Conservation (phyloP, 805 yeast species). For the Kluyveromyces dobzhanskii region DNA sequence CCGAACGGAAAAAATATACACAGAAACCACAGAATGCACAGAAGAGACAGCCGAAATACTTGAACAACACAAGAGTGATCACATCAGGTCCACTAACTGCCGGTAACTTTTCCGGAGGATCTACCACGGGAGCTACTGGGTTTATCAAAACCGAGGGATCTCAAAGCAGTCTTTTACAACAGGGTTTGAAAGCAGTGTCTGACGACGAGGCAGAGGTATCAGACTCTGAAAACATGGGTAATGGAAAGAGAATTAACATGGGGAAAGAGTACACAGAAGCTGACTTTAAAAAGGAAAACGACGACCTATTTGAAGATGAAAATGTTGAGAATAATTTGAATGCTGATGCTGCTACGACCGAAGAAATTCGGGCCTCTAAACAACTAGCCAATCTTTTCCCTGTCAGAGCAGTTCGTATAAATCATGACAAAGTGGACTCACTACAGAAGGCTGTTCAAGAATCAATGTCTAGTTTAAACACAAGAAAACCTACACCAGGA, state of each 20-base stretch:
- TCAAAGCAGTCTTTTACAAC: conserved; percentile 17
- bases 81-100: conserved; percentile 68
- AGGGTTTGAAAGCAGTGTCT: conserved; percentile 17
- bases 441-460: conserved; percentile 28
- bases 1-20: conserved; percentile 13
- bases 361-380: conserved; percentile 19
- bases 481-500: conserved; percentile 25
- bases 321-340: conserved; percentile 8
- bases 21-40: conserved; percentile 13
- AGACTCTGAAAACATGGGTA: conserved; percentile 12
- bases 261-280: conserved; percentile 47
- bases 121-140: conserved; percentile 16
- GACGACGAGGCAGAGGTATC: conserved; percentile 27
- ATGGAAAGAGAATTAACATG: conserved; percentile 47
- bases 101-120: conserved; percentile 35
- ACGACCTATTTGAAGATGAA: conserved; percentile 10
- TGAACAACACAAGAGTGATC: conserved; percentile 48
- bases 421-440: conserved; percentile 32
- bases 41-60: conserved; percentile 23
- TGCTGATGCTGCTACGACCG: conserved; percentile 19
- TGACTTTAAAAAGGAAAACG: conserved; percentile 17
- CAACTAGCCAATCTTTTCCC: conserved; percentile 44
- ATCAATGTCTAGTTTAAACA: conserved; percentile 17
- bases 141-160: conserved; percentile 17
- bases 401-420: conserved; percentile 54